These are phyloP conservation scores for Chaetomium sp. DNA, from an alignment of 2,329 filamentous ascomycete genomes.

Conservation along the genomic window DNA sequence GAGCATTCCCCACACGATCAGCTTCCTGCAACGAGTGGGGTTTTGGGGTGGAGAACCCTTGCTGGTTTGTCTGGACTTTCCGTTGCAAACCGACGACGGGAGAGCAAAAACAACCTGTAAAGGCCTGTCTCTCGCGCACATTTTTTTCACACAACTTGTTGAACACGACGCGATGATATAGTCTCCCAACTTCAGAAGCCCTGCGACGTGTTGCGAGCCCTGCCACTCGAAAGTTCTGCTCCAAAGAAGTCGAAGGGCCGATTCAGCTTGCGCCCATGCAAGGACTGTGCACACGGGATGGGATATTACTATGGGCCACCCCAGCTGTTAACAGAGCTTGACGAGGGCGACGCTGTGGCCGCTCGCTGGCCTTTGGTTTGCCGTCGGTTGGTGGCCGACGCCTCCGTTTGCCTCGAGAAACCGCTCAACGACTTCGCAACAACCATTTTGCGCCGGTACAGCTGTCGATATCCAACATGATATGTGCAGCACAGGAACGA, in stretches of 20 bases:
- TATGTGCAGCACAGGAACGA: background rate
- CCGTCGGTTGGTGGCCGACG: background rate
- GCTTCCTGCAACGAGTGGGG: constrained; percentile 8
- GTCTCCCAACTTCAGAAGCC: background rate
- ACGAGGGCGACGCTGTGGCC: constrained; percentile 1
- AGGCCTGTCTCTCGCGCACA: background rate
- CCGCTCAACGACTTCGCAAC: background rate
- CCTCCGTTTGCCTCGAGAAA: background rate
- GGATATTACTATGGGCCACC: constrained; percentile 28
- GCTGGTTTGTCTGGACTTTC: constrained; percentile 5
- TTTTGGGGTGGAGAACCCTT: background rate
- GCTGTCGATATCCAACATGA: background rate
- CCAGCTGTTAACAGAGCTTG: constrained; percentile 20
- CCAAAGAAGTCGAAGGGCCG: constrained; percentile 23
- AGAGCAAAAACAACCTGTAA: background rate
- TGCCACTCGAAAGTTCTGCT: constrained; percentile 1
- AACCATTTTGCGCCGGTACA: background rate
- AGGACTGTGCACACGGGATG: constrained; percentile 34
- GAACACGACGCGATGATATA: background rate
- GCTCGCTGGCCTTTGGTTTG: background rate
- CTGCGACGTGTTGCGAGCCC: background rate
- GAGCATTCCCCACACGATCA: constrained; percentile 6
- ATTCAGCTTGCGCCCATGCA: constrained; percentile 26
- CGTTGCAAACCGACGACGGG: background rate
- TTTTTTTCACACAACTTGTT: background rate